A percentile compares a stretch with the other conserved stretches of the same genome.
phyloP scores from a whole-genome alignment of 371 early-diverging fungal genomes.

The Dentiscutata heterogama region DNA sequence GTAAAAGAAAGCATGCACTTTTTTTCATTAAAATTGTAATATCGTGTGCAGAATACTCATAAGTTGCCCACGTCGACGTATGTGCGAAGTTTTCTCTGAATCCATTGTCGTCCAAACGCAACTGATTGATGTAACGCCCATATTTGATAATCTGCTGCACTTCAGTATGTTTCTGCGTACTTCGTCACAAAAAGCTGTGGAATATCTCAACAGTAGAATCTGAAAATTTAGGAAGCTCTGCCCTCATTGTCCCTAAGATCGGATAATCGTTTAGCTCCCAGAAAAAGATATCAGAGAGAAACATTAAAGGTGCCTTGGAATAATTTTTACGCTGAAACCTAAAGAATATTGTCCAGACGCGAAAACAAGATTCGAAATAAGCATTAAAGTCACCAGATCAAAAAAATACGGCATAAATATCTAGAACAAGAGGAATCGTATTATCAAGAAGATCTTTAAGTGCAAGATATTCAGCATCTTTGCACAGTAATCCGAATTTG shows the following conservation, averaged over 20 bases:
- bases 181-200: background rate
- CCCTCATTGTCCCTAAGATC: background rate
- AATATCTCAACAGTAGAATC: background rate
- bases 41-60: too few species aligned
- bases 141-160: background rate
- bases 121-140: background rate
- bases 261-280: background rate
- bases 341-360: background rate
- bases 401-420: slow-evolving; percentile 26
- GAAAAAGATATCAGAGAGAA: slow-evolving; percentile 21
- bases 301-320: background rate
- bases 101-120: background rate
- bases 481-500: background rate
- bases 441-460: slow-evolving; percentile 23
- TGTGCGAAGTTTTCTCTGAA: too few species aligned
- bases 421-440: background rate
- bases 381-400: background rate
- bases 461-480: slow-evolving; percentile 19
- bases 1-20: slow-evolving; percentile 1
- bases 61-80: too few species aligned
- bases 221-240: background rate
- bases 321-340: background rate
- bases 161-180: slow-evolving; percentile 2
- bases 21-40: background rate
- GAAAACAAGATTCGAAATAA: slow-evolving; percentile 10